Evolutionary conservation across 306 rosid species (phyloP).

Genomic region (Cicer yamashitae): DNA sequence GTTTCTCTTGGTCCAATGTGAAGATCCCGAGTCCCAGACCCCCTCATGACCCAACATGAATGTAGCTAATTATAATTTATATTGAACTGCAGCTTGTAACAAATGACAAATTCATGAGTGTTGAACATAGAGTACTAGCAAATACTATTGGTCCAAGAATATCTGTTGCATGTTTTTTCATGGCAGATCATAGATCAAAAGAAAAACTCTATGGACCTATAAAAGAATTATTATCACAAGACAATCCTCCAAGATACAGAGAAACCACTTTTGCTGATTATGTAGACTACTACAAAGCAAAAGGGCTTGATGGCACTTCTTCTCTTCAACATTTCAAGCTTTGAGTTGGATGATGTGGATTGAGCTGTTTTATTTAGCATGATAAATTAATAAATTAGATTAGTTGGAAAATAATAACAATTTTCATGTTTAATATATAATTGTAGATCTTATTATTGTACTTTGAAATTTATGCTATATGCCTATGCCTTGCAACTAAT

Average conservation of each 20-base stretch:
- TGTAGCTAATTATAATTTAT: not conserved
- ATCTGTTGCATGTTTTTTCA: constrained; percentile 45
- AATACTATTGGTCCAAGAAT: constrained; percentile 41
- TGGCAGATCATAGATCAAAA: constrained; percentile 7
- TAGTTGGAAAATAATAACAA: too few species aligned
- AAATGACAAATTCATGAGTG: constrained; percentile 47
- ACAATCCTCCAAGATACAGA: constrained; percentile 41
- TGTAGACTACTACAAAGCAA: constrained; percentile 6
- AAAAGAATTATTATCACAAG: constrained; percentile 41
- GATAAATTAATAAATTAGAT: too few species aligned
- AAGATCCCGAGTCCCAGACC: too few species aligned
- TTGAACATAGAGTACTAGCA: constrained; percentile 41
- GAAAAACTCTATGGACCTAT: constrained; percentile 37
- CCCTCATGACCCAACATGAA: not conserved
- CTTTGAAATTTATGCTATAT: too few species aligned
- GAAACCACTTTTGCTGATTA: constrained; percentile 38
- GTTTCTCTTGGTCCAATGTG: too few species aligned
- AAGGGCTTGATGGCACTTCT: constrained; percentile 45
- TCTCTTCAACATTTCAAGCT: constrained; percentile 40
- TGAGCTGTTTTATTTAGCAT: too few species aligned
- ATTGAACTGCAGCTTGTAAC: constrained; percentile 41
- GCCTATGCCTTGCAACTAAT: too few species aligned
- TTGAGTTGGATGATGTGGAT: constrained; percentile 15
- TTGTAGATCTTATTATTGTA: too few species aligned
- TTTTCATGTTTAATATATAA: too few species aligned